A percentile compares a stretch with the other conserved stretches of the same genome.
Conservation (phyloP, 2,329 filamentous ascomycete genomes). For the Diaporthe sp. region DNA sequence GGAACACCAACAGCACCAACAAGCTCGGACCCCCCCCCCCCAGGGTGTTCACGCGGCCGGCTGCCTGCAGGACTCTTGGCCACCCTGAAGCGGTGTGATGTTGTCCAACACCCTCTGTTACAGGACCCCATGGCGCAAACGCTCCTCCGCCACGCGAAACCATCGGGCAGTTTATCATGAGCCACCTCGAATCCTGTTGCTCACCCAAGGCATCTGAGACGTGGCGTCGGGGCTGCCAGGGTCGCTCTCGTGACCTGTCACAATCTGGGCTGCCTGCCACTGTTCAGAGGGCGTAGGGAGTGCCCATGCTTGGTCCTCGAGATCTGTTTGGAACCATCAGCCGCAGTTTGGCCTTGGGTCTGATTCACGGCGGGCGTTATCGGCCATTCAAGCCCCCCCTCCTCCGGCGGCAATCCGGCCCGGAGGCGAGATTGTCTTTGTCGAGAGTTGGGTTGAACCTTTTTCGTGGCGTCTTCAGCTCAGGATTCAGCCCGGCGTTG, state of each 20-base stretch:
- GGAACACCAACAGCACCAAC: not conserved
- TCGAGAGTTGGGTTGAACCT: not conserved
- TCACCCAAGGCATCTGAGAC: conserved; percentile 1
- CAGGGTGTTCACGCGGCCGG: not conserved
- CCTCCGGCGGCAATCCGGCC: not conserved
- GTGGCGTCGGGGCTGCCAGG: not conserved
- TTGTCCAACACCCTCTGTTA: not conserved
- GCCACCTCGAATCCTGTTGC: not conserved
- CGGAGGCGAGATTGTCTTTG: not conserved
- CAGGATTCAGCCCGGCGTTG: conserved; percentile 13
- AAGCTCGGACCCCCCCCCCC: not conserved
- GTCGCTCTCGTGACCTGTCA: not conserved
- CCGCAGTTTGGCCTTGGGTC: not conserved
- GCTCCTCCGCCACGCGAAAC: not conserved
- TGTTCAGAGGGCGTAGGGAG: not conserved
- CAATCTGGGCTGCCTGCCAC: not conserved
- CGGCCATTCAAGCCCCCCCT: not conserved
- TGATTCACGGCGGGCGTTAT: not conserved
- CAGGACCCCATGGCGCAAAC: not conserved
- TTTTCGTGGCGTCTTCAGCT: conserved; percentile 1
- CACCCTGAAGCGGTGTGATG: conserved; percentile 1
- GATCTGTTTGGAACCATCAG: not conserved
- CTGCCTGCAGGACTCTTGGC: conserved; percentile 9
- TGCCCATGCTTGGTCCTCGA: not conserved
- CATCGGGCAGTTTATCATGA: not conserved